Evolutionary conservation across 495 filamentous ascomycete species (phyloP).

Genomic region (Aspergillus coremiiformis): DNA sequence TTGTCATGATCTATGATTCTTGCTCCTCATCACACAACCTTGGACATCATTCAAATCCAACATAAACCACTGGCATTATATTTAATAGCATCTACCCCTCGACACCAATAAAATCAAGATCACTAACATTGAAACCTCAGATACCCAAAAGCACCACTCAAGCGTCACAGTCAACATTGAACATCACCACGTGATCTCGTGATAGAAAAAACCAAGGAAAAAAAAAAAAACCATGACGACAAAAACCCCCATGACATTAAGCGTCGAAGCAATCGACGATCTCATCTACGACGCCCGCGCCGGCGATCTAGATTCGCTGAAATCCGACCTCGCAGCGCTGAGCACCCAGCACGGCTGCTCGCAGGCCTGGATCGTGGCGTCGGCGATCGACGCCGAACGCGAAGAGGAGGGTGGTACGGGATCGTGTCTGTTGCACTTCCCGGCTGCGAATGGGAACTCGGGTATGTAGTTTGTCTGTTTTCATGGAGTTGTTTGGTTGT

Average conservation of each 20-base stretch:
- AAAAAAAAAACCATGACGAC: slow-evolving; percentile 24
- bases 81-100: not conserved
- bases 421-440: slow-evolving; percentile 68
- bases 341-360: slow-evolving; percentile 45
- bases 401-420: slow-evolving; percentile 52
- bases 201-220: not conserved
- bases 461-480: slow-evolving; percentile 43
- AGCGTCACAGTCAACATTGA: not conserved
- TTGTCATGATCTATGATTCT: not conserved
- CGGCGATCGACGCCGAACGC: slow-evolving; percentile 60
- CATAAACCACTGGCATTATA: not conserved
- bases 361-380: slow-evolving; percentile 50
- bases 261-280: slow-evolving; percentile 76
- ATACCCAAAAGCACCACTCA: not conserved
- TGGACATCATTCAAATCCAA: not conserved
- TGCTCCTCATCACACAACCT: not conserved
- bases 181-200: not conserved
- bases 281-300: slow-evolving; percentile 75
- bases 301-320: slow-evolving; percentile 65
- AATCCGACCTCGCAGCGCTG: slow-evolving; percentile 50
- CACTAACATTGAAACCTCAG: not conserved
- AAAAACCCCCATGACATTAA: slow-evolving; percentile 37
- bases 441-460: slow-evolving; percentile 76
- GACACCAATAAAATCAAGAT: not conserved
- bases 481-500: not conserved